These are phyloP conservation scores for Acanthamoeba divionensis DNA, from an alignment of 208 protist species.

Conservation along the genomic window DNA sequence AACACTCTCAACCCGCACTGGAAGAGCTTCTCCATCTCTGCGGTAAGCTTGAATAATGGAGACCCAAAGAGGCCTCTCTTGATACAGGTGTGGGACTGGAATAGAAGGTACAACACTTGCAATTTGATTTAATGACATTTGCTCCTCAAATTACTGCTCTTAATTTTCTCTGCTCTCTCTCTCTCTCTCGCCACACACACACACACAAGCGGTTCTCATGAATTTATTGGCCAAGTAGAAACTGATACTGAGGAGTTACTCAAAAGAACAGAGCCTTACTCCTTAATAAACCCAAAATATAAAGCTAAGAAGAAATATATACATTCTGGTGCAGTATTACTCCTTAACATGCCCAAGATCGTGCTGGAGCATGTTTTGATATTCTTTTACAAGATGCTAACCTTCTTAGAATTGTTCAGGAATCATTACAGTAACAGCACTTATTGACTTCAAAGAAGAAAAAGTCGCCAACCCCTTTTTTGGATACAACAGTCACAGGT, in stretches of 20 bases:
- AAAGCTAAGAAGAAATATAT: slow-evolving; percentile 43
- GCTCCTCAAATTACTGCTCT: neutral
- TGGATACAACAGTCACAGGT: slow-evolving; percentile 13
- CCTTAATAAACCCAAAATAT: neutral
- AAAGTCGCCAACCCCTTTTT: slow-evolving; percentile 1
- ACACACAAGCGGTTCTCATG: slow-evolving; percentile 37
- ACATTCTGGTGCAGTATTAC: slow-evolving; percentile 19
- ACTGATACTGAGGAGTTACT: slow-evolving; percentile 27
- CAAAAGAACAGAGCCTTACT: neutral
- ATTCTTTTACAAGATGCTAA: no score
- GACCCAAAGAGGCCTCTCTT: neutral
- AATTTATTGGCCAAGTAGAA: slow-evolving; percentile 15
- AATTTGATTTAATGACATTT: neutral
- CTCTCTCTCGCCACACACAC: neutral
- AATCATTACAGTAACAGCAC: no score
- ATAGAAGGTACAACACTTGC: neutral
- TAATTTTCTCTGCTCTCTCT: neutral
- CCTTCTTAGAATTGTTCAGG: no score
- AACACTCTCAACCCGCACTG: slow-evolving; percentile 23
- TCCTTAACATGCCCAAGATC: no score
- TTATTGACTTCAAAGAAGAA: neutral
- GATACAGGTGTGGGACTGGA: slow-evolving; percentile 49
- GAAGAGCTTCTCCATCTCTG: neutral
- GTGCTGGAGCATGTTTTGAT: no score
- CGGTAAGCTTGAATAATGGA: neutral